Conservation (phyloP, 768 basidiomycete genomes). For the Cyclocybe aegerita region DNA sequence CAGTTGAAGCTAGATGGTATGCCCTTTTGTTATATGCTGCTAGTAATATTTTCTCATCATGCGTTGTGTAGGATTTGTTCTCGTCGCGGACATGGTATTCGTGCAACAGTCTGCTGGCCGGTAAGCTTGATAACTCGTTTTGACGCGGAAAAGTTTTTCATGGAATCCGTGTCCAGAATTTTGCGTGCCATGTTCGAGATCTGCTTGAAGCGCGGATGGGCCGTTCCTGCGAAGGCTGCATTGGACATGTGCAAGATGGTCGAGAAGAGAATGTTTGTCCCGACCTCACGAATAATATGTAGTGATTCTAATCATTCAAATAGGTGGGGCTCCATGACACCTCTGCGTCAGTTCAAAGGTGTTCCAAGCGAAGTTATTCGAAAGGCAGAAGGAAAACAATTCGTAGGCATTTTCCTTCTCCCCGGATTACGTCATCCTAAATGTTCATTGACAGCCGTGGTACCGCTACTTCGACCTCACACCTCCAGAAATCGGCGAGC, state of each 20-base stretch:
- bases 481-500: slow-evolving; percentile 92
- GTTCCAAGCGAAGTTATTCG: slow-evolving; percentile 82
- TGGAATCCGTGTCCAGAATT: slow-evolving; percentile 48
- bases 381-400: slow-evolving; percentile 97
- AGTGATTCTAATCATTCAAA: background rate
- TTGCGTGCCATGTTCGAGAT: slow-evolving; percentile 97
- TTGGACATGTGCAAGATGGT: slow-evolving; percentile 97
- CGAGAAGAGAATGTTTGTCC: slow-evolving; percentile 72
- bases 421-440: background rate
- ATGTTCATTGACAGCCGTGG: slow-evolving; percentile 63
- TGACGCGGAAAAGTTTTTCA: background rate
- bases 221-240: slow-evolving; percentile 86
- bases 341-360: slow-evolving; percentile 92
- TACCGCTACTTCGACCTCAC: slow-evolving; percentile 94
- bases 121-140: slow-evolving; percentile 28
- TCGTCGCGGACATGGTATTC: slow-evolving; percentile 93
- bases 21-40: slow-evolving; percentile 8
- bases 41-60: background rate
- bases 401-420: slow-evolving; percentile 49
- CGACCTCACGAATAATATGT: background rate
- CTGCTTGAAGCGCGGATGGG: slow-evolving; percentile 98
- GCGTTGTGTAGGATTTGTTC: slow-evolving; percentile 59
- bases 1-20: slow-evolving; percentile 86
- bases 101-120: slow-evolving; percentile 97
- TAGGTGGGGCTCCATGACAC: slow-evolving; percentile 98